Percentiles rank a stretch among this genome's conserved stretches.
Evolutionary conservation across 108 stramenopile species (phyloP).

Genomic region (Cyclostephanos tholiformis): DNA sequence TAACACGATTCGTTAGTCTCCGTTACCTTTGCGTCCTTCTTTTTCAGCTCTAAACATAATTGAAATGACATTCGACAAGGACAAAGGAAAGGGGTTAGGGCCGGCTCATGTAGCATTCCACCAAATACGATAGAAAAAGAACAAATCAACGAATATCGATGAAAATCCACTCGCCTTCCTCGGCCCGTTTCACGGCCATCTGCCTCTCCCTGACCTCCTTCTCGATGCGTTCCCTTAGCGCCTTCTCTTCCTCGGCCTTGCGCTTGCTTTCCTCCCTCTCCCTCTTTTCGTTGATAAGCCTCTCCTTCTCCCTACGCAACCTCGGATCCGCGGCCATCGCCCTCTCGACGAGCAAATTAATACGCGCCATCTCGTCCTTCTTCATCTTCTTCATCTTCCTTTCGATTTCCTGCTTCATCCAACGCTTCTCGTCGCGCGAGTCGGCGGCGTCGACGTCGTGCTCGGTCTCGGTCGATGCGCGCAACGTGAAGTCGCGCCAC

Average conservation of each 20-base stretch:
- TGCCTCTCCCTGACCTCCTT: conserved; percentile 48
- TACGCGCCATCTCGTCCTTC: conserved; percentile 90
- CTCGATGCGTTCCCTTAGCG: conserved; percentile 53
- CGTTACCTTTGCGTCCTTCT: conserved; percentile 43
- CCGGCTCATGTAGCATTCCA: neutral
- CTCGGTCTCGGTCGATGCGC: conserved; percentile 80
- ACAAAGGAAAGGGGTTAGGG: no score
- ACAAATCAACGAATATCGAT: neutral
- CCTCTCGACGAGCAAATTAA: conserved; percentile 90
- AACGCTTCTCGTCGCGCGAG: conserved; percentile 93
- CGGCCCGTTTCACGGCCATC: conserved; percentile 52
- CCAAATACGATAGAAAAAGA: neutral
- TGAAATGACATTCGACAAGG: neutral
- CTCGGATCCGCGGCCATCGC: conserved; percentile 95
- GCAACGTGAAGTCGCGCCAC: conserved; percentile 94
- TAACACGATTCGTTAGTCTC: neutral
- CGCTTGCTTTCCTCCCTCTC: conserved; percentile 45
- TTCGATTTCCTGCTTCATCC: conserved; percentile 98
- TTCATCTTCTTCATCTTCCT: conserved; percentile 89
- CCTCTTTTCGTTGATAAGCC: conserved; percentile 59
- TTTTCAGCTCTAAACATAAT: conserved; percentile 3
- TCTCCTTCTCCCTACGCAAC: conserved; percentile 68
- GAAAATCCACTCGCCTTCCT: conserved; percentile 48
- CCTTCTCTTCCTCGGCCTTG: conserved; percentile 55
- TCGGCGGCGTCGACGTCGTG: conserved; percentile 90